Percentiles rank a stretch among this genome's conserved stretches.
Evolutionary conservation across 345 rosid species (phyloP).

Genomic region (Populus simonii): DNA sequence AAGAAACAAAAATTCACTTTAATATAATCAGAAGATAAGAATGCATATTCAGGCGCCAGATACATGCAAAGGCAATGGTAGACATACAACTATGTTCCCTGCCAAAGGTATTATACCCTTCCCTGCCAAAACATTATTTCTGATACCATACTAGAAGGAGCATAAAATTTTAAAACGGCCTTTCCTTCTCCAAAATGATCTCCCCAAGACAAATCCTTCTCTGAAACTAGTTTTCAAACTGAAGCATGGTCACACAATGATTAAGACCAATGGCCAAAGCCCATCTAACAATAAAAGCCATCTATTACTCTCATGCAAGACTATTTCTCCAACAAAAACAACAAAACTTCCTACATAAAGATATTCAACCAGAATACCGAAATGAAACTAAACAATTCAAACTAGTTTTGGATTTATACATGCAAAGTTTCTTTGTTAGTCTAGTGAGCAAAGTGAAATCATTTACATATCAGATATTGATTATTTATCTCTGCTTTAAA

Average conservation of each 20-base stretch:
- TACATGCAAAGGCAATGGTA: not conserved
- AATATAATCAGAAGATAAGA: not conserved
- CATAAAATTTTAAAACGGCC: not conserved
- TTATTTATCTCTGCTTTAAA: no score
- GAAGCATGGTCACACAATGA: not conserved
- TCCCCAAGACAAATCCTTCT: not conserved
- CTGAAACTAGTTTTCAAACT: not conserved
- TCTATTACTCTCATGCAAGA: not conserved
- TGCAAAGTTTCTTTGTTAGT: no score
- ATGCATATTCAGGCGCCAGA: not conserved
- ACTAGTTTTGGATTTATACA: no score
- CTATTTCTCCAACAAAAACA: not conserved
- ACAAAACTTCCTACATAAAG: not conserved
- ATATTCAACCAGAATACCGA: not conserved
- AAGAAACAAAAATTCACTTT: not conserved
- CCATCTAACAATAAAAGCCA: not conserved
- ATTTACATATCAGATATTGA: no score
- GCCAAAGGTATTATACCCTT: not conserved
- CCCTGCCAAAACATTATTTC: not conserved
- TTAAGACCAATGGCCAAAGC: not conserved
- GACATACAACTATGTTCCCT: not conserved
- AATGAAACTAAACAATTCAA: no score
- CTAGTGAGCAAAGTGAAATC: no score
- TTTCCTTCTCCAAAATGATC: not conserved
- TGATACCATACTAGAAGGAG: not conserved